phyloP scores from a whole-genome alignment of 257 asterid genomes.

The Osmanthus fragrans region DNA sequence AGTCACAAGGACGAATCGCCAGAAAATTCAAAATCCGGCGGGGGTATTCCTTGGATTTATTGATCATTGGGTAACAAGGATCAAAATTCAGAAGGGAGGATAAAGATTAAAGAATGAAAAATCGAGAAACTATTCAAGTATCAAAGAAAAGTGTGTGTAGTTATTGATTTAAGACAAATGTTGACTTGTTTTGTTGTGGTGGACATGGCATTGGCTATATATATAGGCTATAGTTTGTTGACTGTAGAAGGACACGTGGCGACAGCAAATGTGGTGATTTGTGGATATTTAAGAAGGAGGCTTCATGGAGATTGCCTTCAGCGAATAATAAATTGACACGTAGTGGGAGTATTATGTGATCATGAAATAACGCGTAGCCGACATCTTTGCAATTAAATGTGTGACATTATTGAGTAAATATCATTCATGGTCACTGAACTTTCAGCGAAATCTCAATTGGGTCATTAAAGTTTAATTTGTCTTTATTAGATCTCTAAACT shows the following conservation, averaged over 20 bases:
- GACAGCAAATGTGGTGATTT: background rate
- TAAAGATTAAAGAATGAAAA: constrained; percentile 5
- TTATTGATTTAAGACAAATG: background rate
- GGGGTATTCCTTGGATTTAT: constrained; percentile 35
- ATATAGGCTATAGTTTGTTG: background rate
- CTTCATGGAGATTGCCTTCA: constrained; percentile 18
- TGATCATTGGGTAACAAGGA: constrained; percentile 45
- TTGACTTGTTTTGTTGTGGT: background rate
- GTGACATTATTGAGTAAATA: too few species aligned
- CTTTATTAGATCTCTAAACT: too few species aligned
- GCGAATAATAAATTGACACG: constrained; percentile 30
- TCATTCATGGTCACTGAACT: too few species aligned
- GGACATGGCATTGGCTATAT: constrained; percentile 12
- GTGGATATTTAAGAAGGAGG: constrained; percentile 14
- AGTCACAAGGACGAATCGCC: constrained; percentile 79
- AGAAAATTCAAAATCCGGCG: constrained; percentile 90
- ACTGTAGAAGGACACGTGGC: constrained; percentile 24
- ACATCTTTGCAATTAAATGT: constrained; percentile 22
- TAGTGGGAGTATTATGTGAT: constrained; percentile 25
- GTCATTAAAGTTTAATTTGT: too few species aligned
- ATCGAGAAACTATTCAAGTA: constrained; percentile 18
- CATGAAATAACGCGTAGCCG: constrained; percentile 57
- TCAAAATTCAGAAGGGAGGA: background rate
- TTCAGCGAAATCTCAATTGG: too few species aligned
- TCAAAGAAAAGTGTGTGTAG: background rate